These are phyloP conservation scores for Cadophora gregata DNA, from an alignment of 2,329 filamentous ascomycete species.

Conservation along the genomic window DNA sequence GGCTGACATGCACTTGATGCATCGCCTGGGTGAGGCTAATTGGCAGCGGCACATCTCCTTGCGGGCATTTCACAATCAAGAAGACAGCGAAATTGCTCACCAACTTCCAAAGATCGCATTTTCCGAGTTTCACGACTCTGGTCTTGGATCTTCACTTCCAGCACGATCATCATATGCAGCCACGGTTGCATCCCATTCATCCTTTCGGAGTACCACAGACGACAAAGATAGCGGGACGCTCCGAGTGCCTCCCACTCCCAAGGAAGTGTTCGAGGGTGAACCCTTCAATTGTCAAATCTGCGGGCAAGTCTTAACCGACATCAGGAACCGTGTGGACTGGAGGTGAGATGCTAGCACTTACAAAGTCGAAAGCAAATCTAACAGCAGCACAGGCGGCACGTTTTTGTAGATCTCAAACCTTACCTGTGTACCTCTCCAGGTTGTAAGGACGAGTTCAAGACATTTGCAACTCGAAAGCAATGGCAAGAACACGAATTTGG, in stretches of 20 bases:
- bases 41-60: slow-evolving; percentile 1
- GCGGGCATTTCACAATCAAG: neutral
- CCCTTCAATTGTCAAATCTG: neutral
- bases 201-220: neutral
- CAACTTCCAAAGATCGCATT: neutral
- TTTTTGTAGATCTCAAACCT: slow-evolving; percentile 5
- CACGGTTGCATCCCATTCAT: slow-evolving; percentile 1
- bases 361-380: neutral
- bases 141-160: neutral
- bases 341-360: neutral
- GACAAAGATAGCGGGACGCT: neutral
- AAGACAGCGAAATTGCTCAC: neutral
- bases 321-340: neutral
- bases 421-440: neutral
- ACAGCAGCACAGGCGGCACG: neutral
- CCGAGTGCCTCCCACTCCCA: neutral
- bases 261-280: neutral
- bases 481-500: slow-evolving; percentile 6
- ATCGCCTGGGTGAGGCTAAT: neutral
- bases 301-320: neutral
- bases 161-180: neutral
- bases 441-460: neutral
- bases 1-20: neutral
- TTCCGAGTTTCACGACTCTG: slow-evolving; percentile 6
- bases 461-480: slow-evolving; percentile 2